Conservation (phyloP, 2,329 filamentous ascomycete genomes). For the Microdochium bolleyi region DNA sequence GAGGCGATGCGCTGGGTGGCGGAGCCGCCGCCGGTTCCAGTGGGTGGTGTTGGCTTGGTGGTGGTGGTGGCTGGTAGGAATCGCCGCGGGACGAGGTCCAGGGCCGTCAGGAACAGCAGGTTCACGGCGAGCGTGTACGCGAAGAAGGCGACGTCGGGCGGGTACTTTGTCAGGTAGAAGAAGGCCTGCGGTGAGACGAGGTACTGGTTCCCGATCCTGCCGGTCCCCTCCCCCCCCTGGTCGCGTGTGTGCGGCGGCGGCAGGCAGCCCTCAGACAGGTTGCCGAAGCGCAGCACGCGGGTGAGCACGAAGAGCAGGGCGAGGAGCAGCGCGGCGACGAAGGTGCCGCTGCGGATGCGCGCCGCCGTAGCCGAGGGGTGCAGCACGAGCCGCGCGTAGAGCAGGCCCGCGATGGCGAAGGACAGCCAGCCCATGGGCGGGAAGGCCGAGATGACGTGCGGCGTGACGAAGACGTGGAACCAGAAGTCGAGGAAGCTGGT, state of each 20-base stretch:
- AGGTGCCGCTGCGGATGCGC: slow-evolving; percentile 18
- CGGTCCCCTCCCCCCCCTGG: slow-evolving; percentile 18
- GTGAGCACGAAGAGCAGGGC: slow-evolving; percentile 30
- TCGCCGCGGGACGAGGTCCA: slow-evolving; percentile 22
- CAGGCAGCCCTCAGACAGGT: slow-evolving; percentile 34
- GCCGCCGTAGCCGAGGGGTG: slow-evolving; percentile 11
- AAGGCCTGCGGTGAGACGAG: slow-evolving; percentile 31
- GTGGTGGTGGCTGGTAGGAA: background rate
- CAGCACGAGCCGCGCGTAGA: slow-evolving; percentile 30
- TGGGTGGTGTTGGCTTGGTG: background rate
- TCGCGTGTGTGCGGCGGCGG: slow-evolving; percentile 30
- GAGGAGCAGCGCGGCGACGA: slow-evolving; percentile 19
- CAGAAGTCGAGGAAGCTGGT: slow-evolving; percentile 25
- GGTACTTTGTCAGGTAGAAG: slow-evolving; percentile 38
- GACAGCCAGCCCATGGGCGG: slow-evolving; percentile 38
- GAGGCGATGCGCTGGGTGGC: background rate
- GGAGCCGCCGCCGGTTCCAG: background rate
- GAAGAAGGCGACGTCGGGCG: slow-evolving; percentile 37
- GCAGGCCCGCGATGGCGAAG: slow-evolving; percentile 32
- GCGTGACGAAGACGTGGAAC: slow-evolving; percentile 25
- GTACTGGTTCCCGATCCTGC: slow-evolving; percentile 26
- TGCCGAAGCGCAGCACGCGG: slow-evolving; percentile 30
- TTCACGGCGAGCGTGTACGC: slow-evolving; percentile 29
- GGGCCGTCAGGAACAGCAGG: slow-evolving; percentile 27
- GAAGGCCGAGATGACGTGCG: slow-evolving; percentile 27